A percentile compares a stretch with the other conserved stretches of the same genome.
Evolutionary conservation across 1,284 basidiomycete genomes (phyloP).

Genomic region (Apiotrichum montevideense): DNA sequence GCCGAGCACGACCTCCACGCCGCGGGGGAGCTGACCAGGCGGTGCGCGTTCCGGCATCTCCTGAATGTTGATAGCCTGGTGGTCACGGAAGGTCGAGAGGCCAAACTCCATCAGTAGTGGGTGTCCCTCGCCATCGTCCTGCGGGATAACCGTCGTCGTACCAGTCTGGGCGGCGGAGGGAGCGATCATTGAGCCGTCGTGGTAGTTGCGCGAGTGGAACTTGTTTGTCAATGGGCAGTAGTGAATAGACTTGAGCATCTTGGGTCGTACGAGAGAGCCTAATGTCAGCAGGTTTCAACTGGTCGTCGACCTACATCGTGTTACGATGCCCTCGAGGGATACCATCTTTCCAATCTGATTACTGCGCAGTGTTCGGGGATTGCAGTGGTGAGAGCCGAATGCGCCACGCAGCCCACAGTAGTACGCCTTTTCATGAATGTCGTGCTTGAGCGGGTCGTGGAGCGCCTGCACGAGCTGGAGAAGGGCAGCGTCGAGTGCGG

Average conservation of each 20-base stretch:
- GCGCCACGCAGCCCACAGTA: conserved; percentile 92
- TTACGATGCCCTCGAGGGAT: conserved; percentile 95
- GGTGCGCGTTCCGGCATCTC: conserved; percentile 99
- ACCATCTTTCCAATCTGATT: conserved; percentile 93
- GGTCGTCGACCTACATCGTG: conserved; percentile 59
- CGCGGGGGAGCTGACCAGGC: conserved; percentile 90
- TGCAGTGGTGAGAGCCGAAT: conserved; percentile 99
- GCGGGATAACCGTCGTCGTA: conserved; percentile 85
- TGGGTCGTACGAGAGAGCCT: conserved; percentile 91
- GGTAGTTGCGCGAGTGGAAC: conserved; percentile 86
- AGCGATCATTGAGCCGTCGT: conserved; percentile 81
- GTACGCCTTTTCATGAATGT: conserved; percentile 66
- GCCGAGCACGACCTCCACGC: conserved; percentile 91
- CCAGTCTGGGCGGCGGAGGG: conserved; percentile 50
- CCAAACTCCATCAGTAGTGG: conserved; percentile 90
- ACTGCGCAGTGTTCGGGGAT: conserved; percentile 83
- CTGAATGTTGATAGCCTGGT: conserved; percentile 96
- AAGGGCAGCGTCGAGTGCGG: conserved; percentile 85
- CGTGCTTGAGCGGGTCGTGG: conserved; percentile 75
- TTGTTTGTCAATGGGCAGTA: conserved; percentile 79
- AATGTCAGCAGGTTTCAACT: background rate
- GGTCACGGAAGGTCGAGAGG: conserved; percentile 85
- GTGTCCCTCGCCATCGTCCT: conserved; percentile 84
- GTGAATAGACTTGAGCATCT: conserved; percentile 95
- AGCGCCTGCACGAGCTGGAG: conserved; percentile 66